Conservation (phyloP, 2,329 filamentous ascomycete species). For the Fusarium sp. region DNA sequence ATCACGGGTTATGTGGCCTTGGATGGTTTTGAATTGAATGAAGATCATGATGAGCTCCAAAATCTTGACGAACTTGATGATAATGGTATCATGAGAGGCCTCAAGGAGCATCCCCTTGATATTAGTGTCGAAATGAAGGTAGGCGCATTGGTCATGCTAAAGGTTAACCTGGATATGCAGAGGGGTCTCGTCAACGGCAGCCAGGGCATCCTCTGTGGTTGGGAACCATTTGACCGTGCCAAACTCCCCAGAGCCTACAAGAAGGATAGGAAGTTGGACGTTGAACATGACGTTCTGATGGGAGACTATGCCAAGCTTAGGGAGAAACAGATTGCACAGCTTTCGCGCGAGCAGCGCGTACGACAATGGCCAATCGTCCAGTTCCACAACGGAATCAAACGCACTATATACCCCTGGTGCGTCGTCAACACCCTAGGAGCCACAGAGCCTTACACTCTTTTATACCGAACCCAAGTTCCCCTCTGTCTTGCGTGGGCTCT, state of each 20-base stretch:
- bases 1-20: neutral
- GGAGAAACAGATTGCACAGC: neutral
- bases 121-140: slow-evolving; percentile 11
- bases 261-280: accelerated
- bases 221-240: neutral
- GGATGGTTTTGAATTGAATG: neutral
- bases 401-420: slow-evolving; percentile 64
- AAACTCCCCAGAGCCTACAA: neutral
- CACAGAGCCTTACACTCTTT: slow-evolving; percentile 56
- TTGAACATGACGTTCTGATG: neutral
- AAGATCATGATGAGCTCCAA: neutral
- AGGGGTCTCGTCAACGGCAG: slow-evolving; percentile 40
- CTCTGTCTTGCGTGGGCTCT: slow-evolving; percentile 70
- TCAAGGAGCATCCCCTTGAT: slow-evolving; percentile 26
- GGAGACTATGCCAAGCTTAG: neutral
- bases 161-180: slow-evolving; percentile 34
- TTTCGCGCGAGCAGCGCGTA: accelerated
- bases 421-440: slow-evolving; percentile 59
- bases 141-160: slow-evolving; percentile 39
- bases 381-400: slow-evolving; percentile 60
- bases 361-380: slow-evolving; percentile 49
- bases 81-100: neutral
- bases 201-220: slow-evolving; percentile 42
- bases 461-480: slow-evolving; percentile 71
- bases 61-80: neutral